Evolutionary conservation across 257 asterid genomes (phyloP).

Genomic region (Salvia hispanica): DNA sequence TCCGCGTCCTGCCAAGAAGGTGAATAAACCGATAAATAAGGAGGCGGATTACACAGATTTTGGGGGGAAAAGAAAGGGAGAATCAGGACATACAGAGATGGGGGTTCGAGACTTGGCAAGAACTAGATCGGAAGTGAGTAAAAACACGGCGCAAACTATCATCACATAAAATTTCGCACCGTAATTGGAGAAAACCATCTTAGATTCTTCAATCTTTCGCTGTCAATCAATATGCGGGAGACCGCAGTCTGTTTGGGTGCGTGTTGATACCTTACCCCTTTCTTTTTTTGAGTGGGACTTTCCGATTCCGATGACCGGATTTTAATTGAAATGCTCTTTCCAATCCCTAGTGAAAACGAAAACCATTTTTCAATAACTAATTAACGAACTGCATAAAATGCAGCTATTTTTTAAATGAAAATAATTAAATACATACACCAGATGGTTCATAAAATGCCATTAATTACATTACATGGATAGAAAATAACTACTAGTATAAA

Average conservation of each 20-base stretch:
- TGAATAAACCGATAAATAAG: not conserved
- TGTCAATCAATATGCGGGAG: no score
- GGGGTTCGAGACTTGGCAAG: conserved; percentile 73
- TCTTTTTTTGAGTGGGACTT: conserved; percentile 1
- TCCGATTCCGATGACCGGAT: conserved; percentile 20
- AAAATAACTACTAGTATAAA: no score
- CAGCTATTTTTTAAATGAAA: no score
- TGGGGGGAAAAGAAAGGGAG: not conserved
- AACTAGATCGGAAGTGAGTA: conserved; percentile 42
- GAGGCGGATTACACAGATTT: not conserved
- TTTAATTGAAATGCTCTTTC: conserved; percentile 23
- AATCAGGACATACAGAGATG: conserved; percentile 57
- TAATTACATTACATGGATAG: no score
- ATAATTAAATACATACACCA: no score
- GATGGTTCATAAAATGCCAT: no score
- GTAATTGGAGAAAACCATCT: conserved; percentile 25
- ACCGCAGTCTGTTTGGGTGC: no score
- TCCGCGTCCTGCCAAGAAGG: conserved; percentile 56
- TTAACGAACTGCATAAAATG: no score
- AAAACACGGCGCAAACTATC: conserved; percentile 32
- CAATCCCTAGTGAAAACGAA: no score
- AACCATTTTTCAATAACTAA: no score
- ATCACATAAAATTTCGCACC: conserved; percentile 8
- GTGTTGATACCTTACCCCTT: not conserved
- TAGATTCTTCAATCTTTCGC: conserved; percentile 17